phyloP scores from a whole-genome alignment of 129 eudicot species.

The Tagetes patula region DNA sequence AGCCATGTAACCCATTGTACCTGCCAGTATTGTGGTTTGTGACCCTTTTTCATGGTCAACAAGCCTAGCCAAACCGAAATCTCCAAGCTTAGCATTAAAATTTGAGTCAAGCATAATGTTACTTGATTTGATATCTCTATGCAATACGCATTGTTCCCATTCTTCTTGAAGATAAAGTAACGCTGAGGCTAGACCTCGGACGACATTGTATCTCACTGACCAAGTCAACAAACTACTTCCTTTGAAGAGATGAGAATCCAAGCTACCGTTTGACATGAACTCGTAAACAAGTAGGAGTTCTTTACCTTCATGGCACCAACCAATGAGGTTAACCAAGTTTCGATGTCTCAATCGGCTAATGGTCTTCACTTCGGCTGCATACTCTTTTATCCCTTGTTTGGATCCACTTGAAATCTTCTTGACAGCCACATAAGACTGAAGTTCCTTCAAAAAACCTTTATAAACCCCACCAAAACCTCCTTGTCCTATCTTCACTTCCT shows the following conservation, averaged over 20 bases:
- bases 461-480: slow-evolving; percentile 20
- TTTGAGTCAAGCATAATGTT: slow-evolving; percentile 48
- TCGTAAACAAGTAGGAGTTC: slow-evolving; percentile 33
- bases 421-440: slow-evolving; percentile 24
- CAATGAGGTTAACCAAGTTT: slow-evolving; percentile 48
- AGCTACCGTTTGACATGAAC: slow-evolving; percentile 32
- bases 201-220: slow-evolving; percentile 40
- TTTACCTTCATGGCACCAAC: slow-evolving; percentile 49
- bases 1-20: slow-evolving; percentile 55
- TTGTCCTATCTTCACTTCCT: slow-evolving; percentile 44
- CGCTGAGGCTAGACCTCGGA: slow-evolving; percentile 41
- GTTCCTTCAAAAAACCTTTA: slow-evolving; percentile 18
- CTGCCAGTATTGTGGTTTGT: slow-evolving; percentile 41
- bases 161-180: slow-evolving; percentile 51
- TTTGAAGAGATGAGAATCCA: slow-evolving; percentile 46
- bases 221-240: slow-evolving; percentile 31
- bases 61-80: slow-evolving; percentile 51
- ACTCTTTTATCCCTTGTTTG: slow-evolving; percentile 45
- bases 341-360: slow-evolving; percentile 46
- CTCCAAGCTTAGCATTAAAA: slow-evolving; percentile 51
- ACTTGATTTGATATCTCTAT: slow-evolving; percentile 39
- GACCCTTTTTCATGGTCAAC: slow-evolving; percentile 47
- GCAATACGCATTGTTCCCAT: slow-evolving; percentile 28
- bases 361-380: slow-evolving; percentile 47
- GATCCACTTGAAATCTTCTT: slow-evolving; percentile 39